Conservation (phyloP, 2,329 filamentous ascomycete genomes). For the Talaromyces albobiverticillius region DNA sequence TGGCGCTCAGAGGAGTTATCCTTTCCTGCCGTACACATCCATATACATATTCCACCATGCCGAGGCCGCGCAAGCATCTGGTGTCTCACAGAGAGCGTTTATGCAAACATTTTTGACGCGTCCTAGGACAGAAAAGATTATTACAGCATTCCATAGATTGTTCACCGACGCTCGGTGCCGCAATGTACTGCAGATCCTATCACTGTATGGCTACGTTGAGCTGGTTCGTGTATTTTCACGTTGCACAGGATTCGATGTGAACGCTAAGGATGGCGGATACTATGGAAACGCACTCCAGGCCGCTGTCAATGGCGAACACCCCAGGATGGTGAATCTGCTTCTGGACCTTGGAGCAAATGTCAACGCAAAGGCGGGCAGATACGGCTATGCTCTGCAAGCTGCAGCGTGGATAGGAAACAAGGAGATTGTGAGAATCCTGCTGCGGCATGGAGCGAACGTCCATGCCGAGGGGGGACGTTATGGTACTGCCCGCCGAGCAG, state of each 20-base stretch:
- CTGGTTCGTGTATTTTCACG: neutral
- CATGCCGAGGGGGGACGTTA: neutral
- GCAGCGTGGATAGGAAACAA: neutral
- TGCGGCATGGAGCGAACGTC: neutral
- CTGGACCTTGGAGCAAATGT: neutral
- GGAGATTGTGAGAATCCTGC: neutral
- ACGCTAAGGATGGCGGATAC: neutral
- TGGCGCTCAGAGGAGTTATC: neutral
- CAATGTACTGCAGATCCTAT: neutral
- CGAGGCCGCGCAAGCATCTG: slow-evolving; percentile 6
- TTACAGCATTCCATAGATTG: neutral
- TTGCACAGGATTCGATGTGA: neutral
- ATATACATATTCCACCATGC: slow-evolving; percentile 6
- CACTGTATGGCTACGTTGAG: neutral
- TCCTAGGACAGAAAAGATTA: neutral
- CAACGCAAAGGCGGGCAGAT: neutral
- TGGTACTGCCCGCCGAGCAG: neutral
- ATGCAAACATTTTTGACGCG: neutral
- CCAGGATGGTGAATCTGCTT: neutral
- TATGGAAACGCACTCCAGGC: slow-evolving; percentile 3
- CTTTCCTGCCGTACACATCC: slow-evolving; percentile 4
- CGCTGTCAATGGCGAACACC: neutral
- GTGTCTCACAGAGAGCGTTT: neutral
- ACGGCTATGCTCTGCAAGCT: neutral
- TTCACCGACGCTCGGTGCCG: neutral